These are phyloP conservation scores for Penicillium robsamsonii DNA, from an alignment of 495 filamentous ascomycete species.

Conservation along the genomic window DNA sequence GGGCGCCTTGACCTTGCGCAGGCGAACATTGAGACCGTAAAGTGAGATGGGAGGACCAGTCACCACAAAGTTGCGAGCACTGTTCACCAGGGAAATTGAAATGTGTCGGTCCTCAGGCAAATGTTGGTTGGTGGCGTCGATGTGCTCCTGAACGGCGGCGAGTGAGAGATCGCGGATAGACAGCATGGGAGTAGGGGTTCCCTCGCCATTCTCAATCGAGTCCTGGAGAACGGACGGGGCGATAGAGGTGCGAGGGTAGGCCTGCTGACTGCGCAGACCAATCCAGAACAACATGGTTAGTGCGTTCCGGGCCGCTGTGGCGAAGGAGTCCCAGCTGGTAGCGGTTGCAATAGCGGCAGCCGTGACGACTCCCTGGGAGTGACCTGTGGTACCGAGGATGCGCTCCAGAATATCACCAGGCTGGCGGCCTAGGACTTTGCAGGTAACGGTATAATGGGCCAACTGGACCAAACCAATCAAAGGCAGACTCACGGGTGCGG, in stretches of 20 bases:
- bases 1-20: slow-evolving; percentile 94
- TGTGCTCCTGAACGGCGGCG: slow-evolving; percentile 84
- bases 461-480: slow-evolving; percentile 94
- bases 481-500: slow-evolving; percentile 94
- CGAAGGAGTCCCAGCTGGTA: slow-evolving; percentile 85
- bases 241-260: slow-evolving; percentile 89
- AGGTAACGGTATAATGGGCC: slow-evolving; percentile 89
- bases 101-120: slow-evolving; percentile 90
- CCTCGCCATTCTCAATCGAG: slow-evolving; percentile 90
- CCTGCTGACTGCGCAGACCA: slow-evolving; percentile 95
- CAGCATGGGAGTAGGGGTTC: slow-evolving; percentile 92
- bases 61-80: slow-evolving; percentile 93
- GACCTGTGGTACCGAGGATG: slow-evolving; percentile 85
- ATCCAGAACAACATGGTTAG: slow-evolving; percentile 99
- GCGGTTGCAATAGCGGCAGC: slow-evolving; percentile 89
- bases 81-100: slow-evolving; percentile 92
- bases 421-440: slow-evolving; percentile 80
- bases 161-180: slow-evolving; percentile 90
- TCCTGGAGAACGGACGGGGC: slow-evolving; percentile 92
- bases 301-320: slow-evolving; percentile 69
- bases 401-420: slow-evolving; percentile 82
- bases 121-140: slow-evolving; percentile 94
- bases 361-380: slow-evolving; percentile 93
- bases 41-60: slow-evolving; percentile 94
- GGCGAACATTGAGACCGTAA: slow-evolving; percentile 88